These are phyloP conservation scores for Trypanosoma scelopori DNA, from an alignment of 208 protist species.

Conservation along the genomic window DNA sequence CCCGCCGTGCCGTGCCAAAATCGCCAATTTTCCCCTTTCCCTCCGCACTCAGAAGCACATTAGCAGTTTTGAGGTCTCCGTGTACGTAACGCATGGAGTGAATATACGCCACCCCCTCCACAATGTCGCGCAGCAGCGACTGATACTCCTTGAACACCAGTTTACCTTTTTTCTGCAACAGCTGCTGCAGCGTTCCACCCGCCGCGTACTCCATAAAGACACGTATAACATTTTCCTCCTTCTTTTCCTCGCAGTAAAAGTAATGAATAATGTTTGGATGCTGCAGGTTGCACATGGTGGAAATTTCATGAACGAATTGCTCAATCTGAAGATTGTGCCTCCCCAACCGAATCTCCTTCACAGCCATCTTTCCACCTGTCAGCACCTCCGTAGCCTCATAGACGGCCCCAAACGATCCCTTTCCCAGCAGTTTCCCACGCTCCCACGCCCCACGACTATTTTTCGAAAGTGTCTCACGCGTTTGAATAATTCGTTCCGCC, in stretches of 20 bases:
- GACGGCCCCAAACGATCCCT: conserved; percentile 83
- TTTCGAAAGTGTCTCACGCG: conserved; percentile 76
- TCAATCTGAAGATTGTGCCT: conserved; percentile 70
- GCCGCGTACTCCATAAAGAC: conserved; percentile 93
- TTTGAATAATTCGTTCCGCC: conserved; percentile 65
- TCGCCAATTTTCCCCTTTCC: conserved; percentile 90
- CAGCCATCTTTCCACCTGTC: conserved; percentile 88
- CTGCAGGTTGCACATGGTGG: conserved; percentile 90
- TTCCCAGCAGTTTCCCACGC: conserved; percentile 74
- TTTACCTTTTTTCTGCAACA: conserved; percentile 56
- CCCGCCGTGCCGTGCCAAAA: conserved; percentile 83
- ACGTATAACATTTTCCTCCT: conserved; percentile 56
- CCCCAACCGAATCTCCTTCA: conserved; percentile 82
- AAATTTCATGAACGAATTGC: conserved; percentile 81
- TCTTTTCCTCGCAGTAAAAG: conserved; percentile 89
- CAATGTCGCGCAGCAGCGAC: conserved; percentile 66
- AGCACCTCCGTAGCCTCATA: conserved; percentile 84
- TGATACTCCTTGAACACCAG: conserved; percentile 68
- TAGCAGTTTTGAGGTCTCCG: conserved; percentile 92
- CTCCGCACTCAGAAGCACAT: conserved; percentile 83
- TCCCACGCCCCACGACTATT: conserved; percentile 84
- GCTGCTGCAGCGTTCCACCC: conserved; percentile 72
- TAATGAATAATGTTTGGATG: conserved; percentile 94
- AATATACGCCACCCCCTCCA: conserved; percentile 90
- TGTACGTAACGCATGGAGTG: conserved; percentile 91